Base-by-base conservation (phyloP, 2,329 filamentous ascomycete genomes). In the Tolypocladium endophyticum region DNA sequence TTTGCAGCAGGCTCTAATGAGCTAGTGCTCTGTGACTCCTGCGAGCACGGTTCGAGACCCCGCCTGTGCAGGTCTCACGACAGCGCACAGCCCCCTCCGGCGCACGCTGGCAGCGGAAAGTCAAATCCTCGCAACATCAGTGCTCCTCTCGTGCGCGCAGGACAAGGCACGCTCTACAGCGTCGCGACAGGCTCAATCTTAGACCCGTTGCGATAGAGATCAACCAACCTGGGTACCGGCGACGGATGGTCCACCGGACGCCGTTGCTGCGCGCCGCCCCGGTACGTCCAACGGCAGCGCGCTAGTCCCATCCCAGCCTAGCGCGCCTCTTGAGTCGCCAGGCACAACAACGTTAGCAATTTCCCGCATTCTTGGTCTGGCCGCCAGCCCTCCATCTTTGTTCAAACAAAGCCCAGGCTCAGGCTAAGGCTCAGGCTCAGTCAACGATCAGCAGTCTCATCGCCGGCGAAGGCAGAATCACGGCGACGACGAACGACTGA, bases 271-370 rank as follows among this genome's bases (percentile, higher is more conserved):
- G 39, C 14, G 25, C 45, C 16, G 30, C 53, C 52, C 56, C 33
- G 30, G 43, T 30, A 38, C 57, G 14, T 55, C 55, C 53, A 52
- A 16, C 45, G 30, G 39, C 14, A 50, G 28, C 6, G 41, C 45
- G 52, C 64, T 63, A 64, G 43, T 39, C 65, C 59, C n/a, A 30
- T 57, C 57, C 30, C 23, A 60, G 65, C 35, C 62, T 68, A 63
- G 64, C 60, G 50, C 58, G 61, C 62, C 57, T 62, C 62, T 64
- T 63, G 55, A 58, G 63, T 66, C 61, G 64, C 62, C 63, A 64
- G 66, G 69, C 65, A 65, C 67, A 66, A 65, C 70, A 72, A 67
- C 65, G 57, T 67, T 64, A 67, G 70, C 69, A 73, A 73, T 74
- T 73, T 74, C 72, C 69, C 71, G 59, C 71, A 70, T 69, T 70